Percentiles rank a stretch among this genome's conserved stretches.
Conservation (phyloP, 805 yeast species). For the Komagataella mondaviorum region DNA sequence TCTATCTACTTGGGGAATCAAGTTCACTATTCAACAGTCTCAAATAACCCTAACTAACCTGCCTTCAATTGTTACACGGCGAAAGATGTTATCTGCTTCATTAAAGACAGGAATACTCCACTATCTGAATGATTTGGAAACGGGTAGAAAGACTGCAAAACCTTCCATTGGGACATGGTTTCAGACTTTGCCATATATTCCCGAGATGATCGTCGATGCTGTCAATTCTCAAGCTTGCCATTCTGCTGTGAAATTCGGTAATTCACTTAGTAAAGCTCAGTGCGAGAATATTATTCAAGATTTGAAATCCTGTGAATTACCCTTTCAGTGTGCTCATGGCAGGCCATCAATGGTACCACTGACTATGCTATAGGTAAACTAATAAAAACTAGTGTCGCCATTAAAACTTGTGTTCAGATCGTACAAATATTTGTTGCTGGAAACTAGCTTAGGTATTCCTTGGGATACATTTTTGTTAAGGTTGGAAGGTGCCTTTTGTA, state of each 20-base stretch:
- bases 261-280: conserved; percentile 24
- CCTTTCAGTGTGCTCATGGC: conserved; percentile 82
- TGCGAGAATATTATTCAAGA: conserved; percentile 28
- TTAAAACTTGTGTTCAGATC: not conserved
- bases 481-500: not conserved
- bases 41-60: not conserved
- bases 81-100: conserved; percentile 10
- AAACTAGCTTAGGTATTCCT: not conserved
- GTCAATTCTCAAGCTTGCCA: conserved; percentile 56
- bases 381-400: not conserved
- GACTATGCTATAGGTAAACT: not conserved
- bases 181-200: conserved; percentile 26
- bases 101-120: conserved; percentile 26
- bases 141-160: conserved; percentile 12
- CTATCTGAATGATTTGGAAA: conserved; percentile 28
- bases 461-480: not conserved
- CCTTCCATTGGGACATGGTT: conserved; percentile 19
- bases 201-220: conserved; percentile 33
- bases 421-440: not conserved
- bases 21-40: conserved; percentile 1
- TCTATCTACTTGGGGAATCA: conserved; percentile 32
- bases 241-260: conserved; percentile 63
- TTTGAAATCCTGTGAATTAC: conserved; percentile 36
- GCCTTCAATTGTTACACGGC: not conserved
- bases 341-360: conserved; percentile 60